Evolutionary conservation across 2,329 filamentous ascomycete genomes (phyloP).

Genomic region (Thelonectria rubi): DNA sequence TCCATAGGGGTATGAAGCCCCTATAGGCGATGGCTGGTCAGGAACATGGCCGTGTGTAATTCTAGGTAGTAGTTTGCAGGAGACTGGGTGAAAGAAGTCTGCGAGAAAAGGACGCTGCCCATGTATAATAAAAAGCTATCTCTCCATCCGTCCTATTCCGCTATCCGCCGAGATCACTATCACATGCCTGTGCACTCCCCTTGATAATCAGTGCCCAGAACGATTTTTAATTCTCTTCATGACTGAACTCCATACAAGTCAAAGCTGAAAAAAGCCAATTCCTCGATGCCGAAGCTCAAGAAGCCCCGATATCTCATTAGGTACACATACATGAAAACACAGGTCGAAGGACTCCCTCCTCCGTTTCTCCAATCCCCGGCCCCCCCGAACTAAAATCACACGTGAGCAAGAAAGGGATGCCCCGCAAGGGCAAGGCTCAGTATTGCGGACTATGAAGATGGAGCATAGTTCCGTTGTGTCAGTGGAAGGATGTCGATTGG

Average conservation of each 20-base stretch:
- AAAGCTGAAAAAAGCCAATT: conserved; percentile 44
- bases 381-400: conserved; percentile 34
- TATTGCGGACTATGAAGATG: conserved; percentile 23
- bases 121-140: conserved; percentile 41
- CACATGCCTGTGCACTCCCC: conserved; percentile 1
- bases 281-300: conserved; percentile 41
- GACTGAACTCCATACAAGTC: conserved; percentile 47
- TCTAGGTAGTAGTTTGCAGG: conserved; percentile 33
- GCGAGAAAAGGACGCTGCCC: conserved; percentile 22
- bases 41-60: conserved; percentile 34
- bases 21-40: conserved; percentile 40
- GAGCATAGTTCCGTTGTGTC: conserved; percentile 31
- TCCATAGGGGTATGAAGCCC: conserved; percentile 96
- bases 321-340: conserved; percentile 49
- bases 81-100: conserved; percentile 23
- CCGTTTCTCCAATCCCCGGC: conserved; percentile 36
- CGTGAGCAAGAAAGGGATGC: conserved; percentile 33
- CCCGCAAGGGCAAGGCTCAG: conserved; percentile 33
- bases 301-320: conserved; percentile 49
- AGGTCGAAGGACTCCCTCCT: conserved; percentile 34
- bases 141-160: conserved; percentile 13
- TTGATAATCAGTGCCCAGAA: conserved; percentile 38
- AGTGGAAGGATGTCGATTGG: conserved; percentile 24
- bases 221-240: conserved; percentile 44
- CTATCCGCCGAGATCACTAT: conserved; percentile 19